Evolutionary conservation across 768 basidiomycete genomes (phyloP).

Genomic region (Suillus clintonianus): DNA sequence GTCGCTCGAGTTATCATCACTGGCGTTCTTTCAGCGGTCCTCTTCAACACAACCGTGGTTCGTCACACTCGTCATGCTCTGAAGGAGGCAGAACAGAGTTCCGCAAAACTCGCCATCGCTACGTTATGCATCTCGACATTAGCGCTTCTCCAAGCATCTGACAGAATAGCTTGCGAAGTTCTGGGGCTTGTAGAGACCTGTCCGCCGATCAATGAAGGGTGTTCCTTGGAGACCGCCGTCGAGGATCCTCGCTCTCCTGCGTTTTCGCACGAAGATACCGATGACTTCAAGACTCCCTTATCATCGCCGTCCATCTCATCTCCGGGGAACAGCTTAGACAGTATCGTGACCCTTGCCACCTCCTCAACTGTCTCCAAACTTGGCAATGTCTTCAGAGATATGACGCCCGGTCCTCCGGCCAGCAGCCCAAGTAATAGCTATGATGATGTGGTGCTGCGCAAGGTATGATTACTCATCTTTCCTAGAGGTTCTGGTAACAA

Average conservation of each 20-base stretch:
- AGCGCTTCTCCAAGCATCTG: not conserved
- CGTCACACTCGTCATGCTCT: not conserved
- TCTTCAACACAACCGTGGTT: not conserved
- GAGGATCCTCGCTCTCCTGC: not conserved
- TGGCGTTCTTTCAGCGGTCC: not conserved
- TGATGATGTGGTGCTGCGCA: not conserved
- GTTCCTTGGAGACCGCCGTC: not conserved
- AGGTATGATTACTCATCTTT: not conserved
- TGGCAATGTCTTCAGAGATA: not conserved
- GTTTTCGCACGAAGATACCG: not conserved
- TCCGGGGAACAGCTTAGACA: not conserved
- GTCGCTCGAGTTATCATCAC: not conserved
- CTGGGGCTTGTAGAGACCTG: not conserved
- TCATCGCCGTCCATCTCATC: not conserved
- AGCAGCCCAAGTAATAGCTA: not conserved
- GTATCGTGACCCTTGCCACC: not conserved
- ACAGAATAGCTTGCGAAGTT: not conserved
- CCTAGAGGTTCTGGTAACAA: not conserved
- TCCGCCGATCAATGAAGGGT: not conserved
- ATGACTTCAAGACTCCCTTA: not conserved
- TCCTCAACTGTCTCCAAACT: not conserved
- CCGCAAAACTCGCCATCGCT: not conserved
- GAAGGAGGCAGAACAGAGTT: not conserved
- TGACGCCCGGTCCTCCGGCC: not conserved
- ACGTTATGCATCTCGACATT: not conserved